These are phyloP conservation scores for Plasmodium berghei DNA, from an alignment of 169 alveolate genomes.

Conservation along the genomic window DNA sequence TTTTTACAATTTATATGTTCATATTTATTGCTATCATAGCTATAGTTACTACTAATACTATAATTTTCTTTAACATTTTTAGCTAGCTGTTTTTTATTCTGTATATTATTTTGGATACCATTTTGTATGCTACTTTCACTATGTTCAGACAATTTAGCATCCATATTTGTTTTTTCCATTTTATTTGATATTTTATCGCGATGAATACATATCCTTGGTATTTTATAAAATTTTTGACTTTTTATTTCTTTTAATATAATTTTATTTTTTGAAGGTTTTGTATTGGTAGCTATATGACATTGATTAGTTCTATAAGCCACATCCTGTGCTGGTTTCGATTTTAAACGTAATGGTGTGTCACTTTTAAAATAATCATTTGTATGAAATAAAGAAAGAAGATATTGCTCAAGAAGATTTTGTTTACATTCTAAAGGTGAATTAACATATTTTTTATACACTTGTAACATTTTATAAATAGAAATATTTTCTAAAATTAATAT, in stretches of 20 bases:
- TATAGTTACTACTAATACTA: too few species aligned
- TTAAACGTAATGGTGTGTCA: slow-evolving; percentile 25
- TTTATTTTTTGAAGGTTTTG: slow-evolving; percentile 20
- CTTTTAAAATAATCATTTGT: slow-evolving; percentile 17
- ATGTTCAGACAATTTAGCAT: neutral
- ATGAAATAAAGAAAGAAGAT: slow-evolving; percentile 22
- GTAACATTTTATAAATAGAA: slow-evolving; percentile 67
- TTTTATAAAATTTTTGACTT: neutral
- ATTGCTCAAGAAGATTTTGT: slow-evolving; percentile 26
- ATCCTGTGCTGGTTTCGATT: neutral
- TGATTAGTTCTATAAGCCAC: neutral
- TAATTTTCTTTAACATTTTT: too few species aligned
- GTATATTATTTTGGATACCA: too few species aligned
- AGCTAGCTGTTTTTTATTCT: too few species aligned
- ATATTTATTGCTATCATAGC: too few species aligned
- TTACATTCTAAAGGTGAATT: neutral
- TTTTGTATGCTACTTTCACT: too few species aligned
- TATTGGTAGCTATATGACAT: neutral
- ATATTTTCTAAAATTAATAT: slow-evolving; percentile 30
- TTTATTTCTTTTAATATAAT: neutral
- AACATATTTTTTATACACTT: slow-evolving; percentile 29
- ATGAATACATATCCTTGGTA: neutral
- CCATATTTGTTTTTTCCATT: neutral
- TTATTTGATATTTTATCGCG: neutral
- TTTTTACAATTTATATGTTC: too few species aligned